These are phyloP conservation scores for Paecilomyces niveus DNA, from an alignment of 2,329 filamentous ascomycete genomes.

Conservation along the genomic window DNA sequence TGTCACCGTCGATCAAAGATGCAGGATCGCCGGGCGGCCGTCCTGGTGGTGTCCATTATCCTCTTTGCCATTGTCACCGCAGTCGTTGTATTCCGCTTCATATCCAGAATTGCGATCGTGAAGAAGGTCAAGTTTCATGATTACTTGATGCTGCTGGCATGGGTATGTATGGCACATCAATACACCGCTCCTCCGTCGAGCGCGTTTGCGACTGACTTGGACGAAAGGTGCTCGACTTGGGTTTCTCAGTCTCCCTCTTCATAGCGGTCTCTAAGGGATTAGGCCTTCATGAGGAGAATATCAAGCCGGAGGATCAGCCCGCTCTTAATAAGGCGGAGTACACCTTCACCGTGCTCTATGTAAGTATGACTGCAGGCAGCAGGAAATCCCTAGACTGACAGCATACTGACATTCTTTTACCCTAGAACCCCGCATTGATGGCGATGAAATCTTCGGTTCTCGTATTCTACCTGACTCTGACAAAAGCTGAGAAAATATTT, in stretches of 20 bases:
- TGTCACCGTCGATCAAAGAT: conserved; percentile 13
- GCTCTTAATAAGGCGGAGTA: conserved; percentile 46
- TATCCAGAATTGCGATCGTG: conserved; percentile 67
- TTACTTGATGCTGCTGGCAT: conserved; percentile 72
- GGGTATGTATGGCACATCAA: conserved; percentile 43
- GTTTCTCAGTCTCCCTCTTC: conserved; percentile 41
- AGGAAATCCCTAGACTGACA: conserved; percentile 1
- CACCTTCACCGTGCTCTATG: conserved; percentile 55
- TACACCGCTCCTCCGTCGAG: background rate
- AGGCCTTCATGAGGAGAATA: conserved; percentile 34
- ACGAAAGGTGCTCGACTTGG: conserved; percentile 35
- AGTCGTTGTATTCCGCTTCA: conserved; percentile 68
- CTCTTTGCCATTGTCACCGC: conserved; percentile 59
- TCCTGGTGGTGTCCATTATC: conserved; percentile 36
- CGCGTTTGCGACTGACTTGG: conserved; percentile 7
- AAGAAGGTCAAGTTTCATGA: conserved; percentile 68
- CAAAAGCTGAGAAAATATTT: conserved; percentile 69
- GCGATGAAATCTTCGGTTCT: conserved; percentile 88
- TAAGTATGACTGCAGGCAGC: conserved; percentile 24
- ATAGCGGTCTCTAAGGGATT: conserved; percentile 37
- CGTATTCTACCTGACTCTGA: conserved; percentile 79
- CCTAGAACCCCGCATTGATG: conserved; percentile 82
- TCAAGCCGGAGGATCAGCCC: conserved; percentile 20
- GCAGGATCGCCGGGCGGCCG: conserved; percentile 28
- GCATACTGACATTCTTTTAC: conserved; percentile 6